A percentile compares a stretch with the other conserved stretches of the same genome.
These are phyloP conservation scores for Gastrolobium villosum DNA, from an alignment of 306 rosid genomes.

Conservation along the genomic window DNA sequence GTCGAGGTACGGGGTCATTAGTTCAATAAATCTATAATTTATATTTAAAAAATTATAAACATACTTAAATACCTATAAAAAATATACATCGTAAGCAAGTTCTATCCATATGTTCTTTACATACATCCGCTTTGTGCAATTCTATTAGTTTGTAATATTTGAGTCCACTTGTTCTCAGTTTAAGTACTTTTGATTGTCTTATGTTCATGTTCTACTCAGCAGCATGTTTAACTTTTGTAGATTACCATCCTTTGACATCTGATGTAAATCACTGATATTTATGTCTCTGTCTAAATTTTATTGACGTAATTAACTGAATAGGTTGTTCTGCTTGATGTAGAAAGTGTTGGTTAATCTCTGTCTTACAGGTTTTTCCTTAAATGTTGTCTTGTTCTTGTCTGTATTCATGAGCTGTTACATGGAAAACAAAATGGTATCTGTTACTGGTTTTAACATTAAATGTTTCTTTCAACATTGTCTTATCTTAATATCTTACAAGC, in stretches of 20 bases:
- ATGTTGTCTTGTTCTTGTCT: too few relatives aligned
- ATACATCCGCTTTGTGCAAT: slow-evolving; percentile 9
- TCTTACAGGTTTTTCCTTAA: too few relatives aligned
- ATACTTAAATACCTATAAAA: too few relatives aligned
- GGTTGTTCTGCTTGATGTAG: too few relatives aligned
- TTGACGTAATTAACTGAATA: too few relatives aligned
- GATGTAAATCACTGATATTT: slow-evolving; percentile 49
- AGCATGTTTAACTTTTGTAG: slow-evolving; percentile 56
- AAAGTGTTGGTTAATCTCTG: too few relatives aligned
- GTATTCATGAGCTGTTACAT: too few relatives aligned
- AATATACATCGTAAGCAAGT: slow-evolving; percentile 3
- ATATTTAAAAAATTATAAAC: too few relatives aligned
- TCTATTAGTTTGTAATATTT: slow-evolving; percentile 40
- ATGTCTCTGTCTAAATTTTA: too few relatives aligned
- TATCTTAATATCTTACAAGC: slow-evolving; percentile 28
- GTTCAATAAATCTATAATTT: too few relatives aligned
- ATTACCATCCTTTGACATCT: slow-evolving; percentile 69
- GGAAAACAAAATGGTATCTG: too few relatives aligned
- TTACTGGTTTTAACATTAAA: slow-evolving; percentile 16
- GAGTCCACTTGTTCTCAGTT: slow-evolving; percentile 39
- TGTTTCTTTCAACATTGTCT: slow-evolving; percentile 10
- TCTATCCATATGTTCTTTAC: slow-evolving; percentile 33
- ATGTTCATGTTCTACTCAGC: slow-evolving; percentile 24
- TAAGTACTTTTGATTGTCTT: slow-evolving; percentile 42
- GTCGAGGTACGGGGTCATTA: too few relatives aligned